Base-by-base conservation (phyloP, 78 protist species). In the Tieghemostelium lacteum region DNA sequence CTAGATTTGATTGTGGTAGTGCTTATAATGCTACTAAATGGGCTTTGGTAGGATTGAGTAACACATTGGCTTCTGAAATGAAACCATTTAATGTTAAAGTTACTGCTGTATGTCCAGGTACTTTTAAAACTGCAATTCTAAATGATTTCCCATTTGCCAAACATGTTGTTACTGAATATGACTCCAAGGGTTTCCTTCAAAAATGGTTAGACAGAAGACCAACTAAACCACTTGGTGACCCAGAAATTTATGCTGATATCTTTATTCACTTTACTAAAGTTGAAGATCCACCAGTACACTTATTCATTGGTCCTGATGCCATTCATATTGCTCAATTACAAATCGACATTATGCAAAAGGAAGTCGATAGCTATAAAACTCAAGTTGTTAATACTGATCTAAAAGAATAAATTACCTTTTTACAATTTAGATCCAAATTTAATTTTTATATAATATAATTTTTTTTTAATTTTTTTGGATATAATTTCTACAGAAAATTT, bases 71-170 rank as follows among this genome's bases (percentile, higher is more conserved):
- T 45, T 6, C 52, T 10, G 70, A 63, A 1, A 20, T 63, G 19
- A 40, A 17, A 31, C 70, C 70, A 34, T 63, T 63, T 19, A 63
- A 63, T 31, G 19, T 63, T 4, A 63, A 34, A 20, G 70, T 63
- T 16, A 36, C 33, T 6, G 26, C 33, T 19, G 26, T 63, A 2
- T 31, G 28, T 20, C 70, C 70, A 3, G 70, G 70, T 63, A 36
- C 42, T 1, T 63, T 63, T 31, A 31, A 22, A 63, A 63, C 70
- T 19, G 29, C 12, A 17, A 63, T 63, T 34, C 26, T 36, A 19
- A 31, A 31, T 12, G 55, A 33, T 10, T 45, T 45, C 52, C 52
- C 52, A 45, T 6, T 10, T 45, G 52, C 10, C 10, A 45, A 45
- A 45, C 6, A 45, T 10, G 10, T 10, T 10, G 10, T 45, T 10